Percentiles rank a stretch among this genome's conserved stretches.
phyloP scores from a whole-genome alignment of 345 rosid genomes.

The Passiflora organensis region DNA sequence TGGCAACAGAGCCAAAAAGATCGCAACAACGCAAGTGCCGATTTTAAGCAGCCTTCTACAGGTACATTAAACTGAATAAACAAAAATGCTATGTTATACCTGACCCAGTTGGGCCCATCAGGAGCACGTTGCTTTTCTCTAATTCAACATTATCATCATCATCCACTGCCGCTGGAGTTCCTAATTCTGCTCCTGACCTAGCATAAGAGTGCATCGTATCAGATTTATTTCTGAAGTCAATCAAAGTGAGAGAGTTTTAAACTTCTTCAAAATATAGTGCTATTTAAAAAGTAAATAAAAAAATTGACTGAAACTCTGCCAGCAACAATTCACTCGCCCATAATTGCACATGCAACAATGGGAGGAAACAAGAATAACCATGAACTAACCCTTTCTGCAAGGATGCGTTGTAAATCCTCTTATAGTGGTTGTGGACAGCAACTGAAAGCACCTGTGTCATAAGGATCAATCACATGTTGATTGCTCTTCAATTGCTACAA shows the following conservation, averaged over 20 bases:
- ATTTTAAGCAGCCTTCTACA: no score
- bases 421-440: conserved; percentile 92
- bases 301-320: background rate
- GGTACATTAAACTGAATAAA: no score
- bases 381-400: conserved; percentile 65
- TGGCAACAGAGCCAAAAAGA: conserved; percentile 1
- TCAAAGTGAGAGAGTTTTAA: background rate
- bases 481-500: background rate
- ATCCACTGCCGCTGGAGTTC: conserved; percentile 37
- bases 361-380: background rate
- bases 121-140: conserved; percentile 92
- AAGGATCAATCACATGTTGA: background rate
- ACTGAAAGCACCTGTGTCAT: conserved; percentile 75
- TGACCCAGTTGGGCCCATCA: conserved; percentile 97
- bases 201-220: conserved; percentile 37
- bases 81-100: conserved; percentile 61
- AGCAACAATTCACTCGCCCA: background rate
- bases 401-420: conserved; percentile 70
- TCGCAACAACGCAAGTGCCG: conserved; percentile 4
- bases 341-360: background rate
- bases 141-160: conserved; percentile 77
- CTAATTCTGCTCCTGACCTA: conserved; percentile 78
- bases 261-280: background rate
- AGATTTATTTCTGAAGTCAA: conserved; percentile 18
- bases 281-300: no score